Evolutionary conservation across 179 eudicot genomes (phyloP), one percentile per base, ranked within the genome.

Genomic region (Drosera spatulata): DNA sequence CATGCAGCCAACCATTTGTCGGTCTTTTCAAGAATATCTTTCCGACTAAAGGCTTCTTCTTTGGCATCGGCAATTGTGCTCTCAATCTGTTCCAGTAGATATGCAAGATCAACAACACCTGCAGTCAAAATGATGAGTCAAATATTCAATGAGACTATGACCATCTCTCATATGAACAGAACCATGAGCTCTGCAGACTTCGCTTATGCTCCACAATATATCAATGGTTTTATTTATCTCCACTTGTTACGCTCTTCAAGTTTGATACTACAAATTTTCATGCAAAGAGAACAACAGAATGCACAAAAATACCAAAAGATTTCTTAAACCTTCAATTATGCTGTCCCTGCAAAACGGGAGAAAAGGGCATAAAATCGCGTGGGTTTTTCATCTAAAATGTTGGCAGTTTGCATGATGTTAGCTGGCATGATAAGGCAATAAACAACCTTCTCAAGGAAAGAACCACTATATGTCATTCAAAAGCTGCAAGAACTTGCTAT

Each of bases 1-100:
- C 91, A 74, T 14, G 95, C 95, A 59, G 88, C 80, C 64, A 80
- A 67, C 96, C 96, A 86, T 71, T 82, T 86, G 45, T 78, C 88
- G 56, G 82, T 75, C 63, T 79, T 83, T 40, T 85, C 96, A 38
- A 86, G 83, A 63, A 88, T 71, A 66, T 86, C 96, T 76, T 84
- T 88, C 72, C 96, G 74, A 71, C 88, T 83, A 72, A 77, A 82
- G 37, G 95, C 86, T 74, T 80, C 91, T 64, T 84, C 95, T 74
- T 88, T 86, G 44, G 76, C 84, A 68, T 79, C 77, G n/a, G 83
- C 71, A 64, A 86, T 86, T 72, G 80, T 81, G 62, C 70, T 66
- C 72, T 86, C 95, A 45, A 86, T 66, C 77, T 79, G 80, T 42
- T 82, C 95, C 33, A 89, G 72, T 50, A 86, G 66, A 66, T 61